phyloP scores from a whole-genome alignment of 495 filamentous ascomycete genomes.

The Pyrenula aspistea region DNA sequence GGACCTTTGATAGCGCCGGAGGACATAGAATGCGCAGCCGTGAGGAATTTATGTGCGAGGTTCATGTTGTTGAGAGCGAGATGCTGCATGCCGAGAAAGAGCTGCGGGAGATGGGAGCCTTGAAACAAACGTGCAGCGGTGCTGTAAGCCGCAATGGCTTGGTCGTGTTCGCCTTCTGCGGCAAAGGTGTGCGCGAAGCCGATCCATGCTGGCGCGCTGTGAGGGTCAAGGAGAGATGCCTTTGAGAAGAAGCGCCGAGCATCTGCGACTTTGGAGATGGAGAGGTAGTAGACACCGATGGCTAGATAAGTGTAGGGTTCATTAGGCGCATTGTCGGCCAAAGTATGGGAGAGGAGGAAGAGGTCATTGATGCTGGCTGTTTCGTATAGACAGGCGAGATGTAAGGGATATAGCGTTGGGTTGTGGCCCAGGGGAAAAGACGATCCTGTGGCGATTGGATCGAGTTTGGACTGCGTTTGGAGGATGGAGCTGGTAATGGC shows the following conservation, averaged over 20 bases:
- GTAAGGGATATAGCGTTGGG: constrained; percentile 76
- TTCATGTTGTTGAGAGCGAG: constrained; percentile 90
- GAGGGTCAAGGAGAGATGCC: constrained; percentile 90
- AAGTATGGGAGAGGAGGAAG: constrained; percentile 86
- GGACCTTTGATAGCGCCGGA: constrained; percentile 27
- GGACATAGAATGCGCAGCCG: constrained; percentile 65
- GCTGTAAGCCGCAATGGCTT: constrained; percentile 95
- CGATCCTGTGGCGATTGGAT: constrained; percentile 4
- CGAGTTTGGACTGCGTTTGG: constrained; percentile 24
- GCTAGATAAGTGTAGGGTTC: constrained; percentile 87
- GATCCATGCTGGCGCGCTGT: constrained; percentile 97
- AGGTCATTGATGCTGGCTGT: constrained; percentile 74
- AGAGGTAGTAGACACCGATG: constrained; percentile 89
- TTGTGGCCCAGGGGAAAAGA: constrained; percentile 60
- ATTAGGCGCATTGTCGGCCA: constrained; percentile 84
- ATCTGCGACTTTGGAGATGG: constrained; percentile 80
- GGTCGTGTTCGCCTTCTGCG: constrained; percentile 98
- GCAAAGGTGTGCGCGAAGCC: constrained; percentile 99
- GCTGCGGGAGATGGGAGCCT: constrained; percentile 89
- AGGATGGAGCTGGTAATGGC: constrained; percentile 75
- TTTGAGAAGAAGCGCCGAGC: constrained; percentile 94
- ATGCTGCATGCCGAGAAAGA: constrained; percentile 98
- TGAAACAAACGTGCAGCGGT: constrained; percentile 93
- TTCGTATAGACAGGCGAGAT: constrained; percentile 86
- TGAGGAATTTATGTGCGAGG: constrained; percentile 90